Conservation (phyloP, 2,329 filamentous ascomycete genomes). For the Clarireedia homoeocarpa region DNA sequence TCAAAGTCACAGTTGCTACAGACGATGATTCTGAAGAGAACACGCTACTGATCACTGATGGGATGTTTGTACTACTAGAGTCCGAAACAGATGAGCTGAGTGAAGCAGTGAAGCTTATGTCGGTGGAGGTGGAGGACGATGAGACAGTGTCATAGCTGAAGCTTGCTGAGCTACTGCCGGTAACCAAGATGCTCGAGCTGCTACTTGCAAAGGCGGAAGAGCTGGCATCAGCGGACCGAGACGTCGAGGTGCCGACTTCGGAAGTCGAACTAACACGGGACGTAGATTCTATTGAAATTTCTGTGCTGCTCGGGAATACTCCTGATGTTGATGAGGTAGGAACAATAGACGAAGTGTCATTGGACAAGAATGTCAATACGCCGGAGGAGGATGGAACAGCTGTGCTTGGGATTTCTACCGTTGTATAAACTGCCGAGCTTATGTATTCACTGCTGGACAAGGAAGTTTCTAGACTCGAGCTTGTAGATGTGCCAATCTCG, state of each 20-base stretch:
- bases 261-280: background rate
- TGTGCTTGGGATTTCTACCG: background rate
- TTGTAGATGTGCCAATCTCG: background rate
- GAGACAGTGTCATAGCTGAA: background rate
- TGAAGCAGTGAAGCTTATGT: background rate
- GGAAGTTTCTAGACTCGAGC: background rate
- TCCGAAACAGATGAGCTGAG: background rate
- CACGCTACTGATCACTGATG: background rate
- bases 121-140: background rate
- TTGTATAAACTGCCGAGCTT: background rate
- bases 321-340: background rate
- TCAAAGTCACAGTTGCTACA: background rate
- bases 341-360: background rate
- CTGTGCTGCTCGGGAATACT: background rate
- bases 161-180: background rate
- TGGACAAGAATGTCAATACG: background rate
- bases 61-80: background rate
- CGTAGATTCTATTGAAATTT: background rate
- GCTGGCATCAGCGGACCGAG: background rate
- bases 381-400: background rate
- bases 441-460: background rate
- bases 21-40: background rate
- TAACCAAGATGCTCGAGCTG: background rate
- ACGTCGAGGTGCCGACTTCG: background rate
- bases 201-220: background rate